phyloP scores from a whole-genome alignment of 805 yeast species.

The Scheffersomyces stipitis region DNA sequence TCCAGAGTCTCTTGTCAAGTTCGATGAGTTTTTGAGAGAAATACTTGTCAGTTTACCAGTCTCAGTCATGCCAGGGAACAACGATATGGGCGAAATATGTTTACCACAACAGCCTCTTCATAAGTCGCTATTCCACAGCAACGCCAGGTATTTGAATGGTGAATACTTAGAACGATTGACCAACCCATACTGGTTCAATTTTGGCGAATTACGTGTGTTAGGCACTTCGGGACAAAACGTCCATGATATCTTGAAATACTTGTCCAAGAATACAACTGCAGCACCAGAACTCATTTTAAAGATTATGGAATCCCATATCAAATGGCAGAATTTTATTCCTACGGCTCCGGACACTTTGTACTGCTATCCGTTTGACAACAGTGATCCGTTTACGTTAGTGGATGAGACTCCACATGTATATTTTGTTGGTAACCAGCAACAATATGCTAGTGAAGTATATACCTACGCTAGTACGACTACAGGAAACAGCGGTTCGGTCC shows the following conservation, averaged over 20 bases:
- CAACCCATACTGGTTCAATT: conserved; percentile 68
- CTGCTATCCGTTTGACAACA: conserved; percentile 76
- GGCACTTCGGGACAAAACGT: conserved; percentile 87
- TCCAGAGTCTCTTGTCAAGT: conserved; percentile 45
- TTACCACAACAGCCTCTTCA: conserved; percentile 93
- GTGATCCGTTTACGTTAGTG: conserved; percentile 76
- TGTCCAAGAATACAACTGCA: conserved; percentile 19
- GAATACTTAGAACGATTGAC: conserved; percentile 27
- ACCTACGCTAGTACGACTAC: conserved; percentile 26
- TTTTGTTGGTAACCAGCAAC: conserved; percentile 80
- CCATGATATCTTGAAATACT: conserved; percentile 71
- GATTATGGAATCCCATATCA: conserved; percentile 61
- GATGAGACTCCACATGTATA: conserved; percentile 82
- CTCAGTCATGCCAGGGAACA: conserved; percentile 77
- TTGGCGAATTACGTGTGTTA: conserved; percentile 53
- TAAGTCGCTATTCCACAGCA: conserved; percentile 59
- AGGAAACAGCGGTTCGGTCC: conserved; percentile 34
- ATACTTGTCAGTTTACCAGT: conserved; percentile 63
- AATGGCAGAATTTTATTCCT: conserved; percentile 88
- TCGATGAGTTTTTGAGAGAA: conserved; percentile 61
- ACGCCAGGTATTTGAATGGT: conserved; percentile 39
- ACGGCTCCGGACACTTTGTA: conserved; percentile 95
- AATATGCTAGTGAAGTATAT: conserved; percentile 46
- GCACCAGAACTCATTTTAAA: conserved; percentile 5
- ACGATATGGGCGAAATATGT: conserved; percentile 82